phyloP scores from a whole-genome alignment of 345 rosid genomes.

The Citrus sp. region DNA sequence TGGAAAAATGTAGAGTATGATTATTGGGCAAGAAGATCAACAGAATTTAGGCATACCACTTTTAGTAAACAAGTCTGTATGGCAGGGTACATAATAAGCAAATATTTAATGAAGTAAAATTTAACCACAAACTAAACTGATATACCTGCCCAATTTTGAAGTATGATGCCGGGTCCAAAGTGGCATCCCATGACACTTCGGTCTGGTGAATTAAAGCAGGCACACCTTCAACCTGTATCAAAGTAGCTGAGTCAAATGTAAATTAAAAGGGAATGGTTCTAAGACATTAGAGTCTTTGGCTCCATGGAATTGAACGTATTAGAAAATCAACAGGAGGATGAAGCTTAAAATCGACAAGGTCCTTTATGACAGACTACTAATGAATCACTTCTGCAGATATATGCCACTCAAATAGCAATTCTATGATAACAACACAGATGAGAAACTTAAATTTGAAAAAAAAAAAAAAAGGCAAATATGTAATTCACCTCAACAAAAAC shows the following conservation, averaged over 20 bases:
- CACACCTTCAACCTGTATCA: slow-evolving; percentile 76
- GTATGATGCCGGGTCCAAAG: slow-evolving; percentile 78
- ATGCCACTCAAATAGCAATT: neutral
- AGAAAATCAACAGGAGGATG: neutral
- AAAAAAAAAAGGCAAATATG: neutral
- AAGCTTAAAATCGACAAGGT: neutral
- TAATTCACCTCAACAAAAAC: slow-evolving; percentile 81
- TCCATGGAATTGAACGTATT: neutral
- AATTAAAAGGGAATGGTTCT: neutral
- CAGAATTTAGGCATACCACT: neutral
- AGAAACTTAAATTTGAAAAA: neutral
- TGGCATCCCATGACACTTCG: slow-evolving; percentile 97
- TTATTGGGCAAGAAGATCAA: neutral
- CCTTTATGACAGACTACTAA: neutral
- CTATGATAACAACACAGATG: neutral
- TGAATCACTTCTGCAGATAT: neutral
- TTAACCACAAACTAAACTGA: slow-evolving; percentile 1
- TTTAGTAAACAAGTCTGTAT: neutral
- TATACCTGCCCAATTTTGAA: slow-evolving; percentile 89
- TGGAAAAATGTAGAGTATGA: neutral
- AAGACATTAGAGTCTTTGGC: slow-evolving; percentile 1
- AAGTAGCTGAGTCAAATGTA: slow-evolving; percentile 4
- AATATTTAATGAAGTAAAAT: slow-evolving; percentile 1
- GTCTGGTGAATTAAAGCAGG: slow-evolving; percentile 89
- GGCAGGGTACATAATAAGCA: neutral